Conservation (phyloP, 2,329 filamentous ascomycete species). For the Aspergillus jensenii region DNA sequence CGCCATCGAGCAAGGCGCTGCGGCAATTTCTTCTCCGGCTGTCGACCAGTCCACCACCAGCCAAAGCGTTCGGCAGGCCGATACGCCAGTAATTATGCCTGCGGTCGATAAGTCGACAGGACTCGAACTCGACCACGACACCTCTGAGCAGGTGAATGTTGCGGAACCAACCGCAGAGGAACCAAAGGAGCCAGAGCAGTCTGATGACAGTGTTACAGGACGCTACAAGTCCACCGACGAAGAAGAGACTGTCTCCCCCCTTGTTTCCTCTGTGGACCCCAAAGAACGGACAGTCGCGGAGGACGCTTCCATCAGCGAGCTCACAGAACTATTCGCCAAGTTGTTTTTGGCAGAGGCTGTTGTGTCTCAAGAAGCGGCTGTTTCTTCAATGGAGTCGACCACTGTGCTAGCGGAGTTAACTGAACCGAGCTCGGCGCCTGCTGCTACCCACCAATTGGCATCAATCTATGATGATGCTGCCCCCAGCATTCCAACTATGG, state of each 20-base stretch:
- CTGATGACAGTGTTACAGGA: not conserved
- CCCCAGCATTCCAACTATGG: not conserved
- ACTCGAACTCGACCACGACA: not conserved
- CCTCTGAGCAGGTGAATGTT: slow-evolving; percentile 14
- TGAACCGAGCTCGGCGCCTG: slow-evolving; percentile 8
- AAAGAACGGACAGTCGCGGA: slow-evolving; percentile 11
- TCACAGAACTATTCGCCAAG: slow-evolving; percentile 8
- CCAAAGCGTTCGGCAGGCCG: not conserved
- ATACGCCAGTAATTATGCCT: not conserved
- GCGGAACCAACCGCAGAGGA: slow-evolving; percentile 13
- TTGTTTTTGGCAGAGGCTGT: slow-evolving; percentile 10
- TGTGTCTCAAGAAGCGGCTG: slow-evolving; percentile 11
- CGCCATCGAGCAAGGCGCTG: not conserved
- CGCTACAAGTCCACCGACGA: not conserved
- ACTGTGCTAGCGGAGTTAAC: slow-evolving; percentile 9
- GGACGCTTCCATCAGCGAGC: slow-evolving; percentile 8
- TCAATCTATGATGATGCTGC: not conserved
- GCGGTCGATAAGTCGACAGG: not conserved
- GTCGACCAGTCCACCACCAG: not conserved
- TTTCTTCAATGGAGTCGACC: slow-evolving; percentile 8
- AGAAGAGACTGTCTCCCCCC: slow-evolving; percentile 1
- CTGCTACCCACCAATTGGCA: not conserved
- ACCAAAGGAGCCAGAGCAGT: slow-evolving; percentile 1
- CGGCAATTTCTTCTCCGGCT: not conserved
- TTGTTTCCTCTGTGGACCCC: slow-evolving; percentile 12